Evolutionary conservation across 1,284 basidiomycete species (phyloP).

Genomic region (Somion occarium): DNA sequence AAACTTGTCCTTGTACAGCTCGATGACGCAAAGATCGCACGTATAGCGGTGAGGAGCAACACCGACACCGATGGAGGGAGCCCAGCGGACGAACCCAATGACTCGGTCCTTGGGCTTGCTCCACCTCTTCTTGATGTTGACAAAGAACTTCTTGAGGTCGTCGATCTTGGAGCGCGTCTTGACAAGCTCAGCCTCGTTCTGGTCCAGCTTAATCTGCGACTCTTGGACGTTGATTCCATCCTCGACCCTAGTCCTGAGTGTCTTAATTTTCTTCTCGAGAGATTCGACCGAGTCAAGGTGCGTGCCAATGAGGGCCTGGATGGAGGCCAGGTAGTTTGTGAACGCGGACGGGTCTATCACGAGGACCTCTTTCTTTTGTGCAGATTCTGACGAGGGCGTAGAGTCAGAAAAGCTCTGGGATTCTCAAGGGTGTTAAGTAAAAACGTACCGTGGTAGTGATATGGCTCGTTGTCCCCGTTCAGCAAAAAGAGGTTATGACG

Average conservation of each 20-base stretch:
- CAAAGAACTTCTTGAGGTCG: constrained; percentile 19
- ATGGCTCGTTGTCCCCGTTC: constrained; percentile 18
- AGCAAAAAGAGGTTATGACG: constrained; percentile 21
- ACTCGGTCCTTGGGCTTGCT: constrained; percentile 20
- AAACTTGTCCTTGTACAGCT: constrained; percentile 28
- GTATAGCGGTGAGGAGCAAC: constrained; percentile 24
- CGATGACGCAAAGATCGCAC: constrained; percentile 26
- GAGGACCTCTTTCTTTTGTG: constrained; percentile 33
- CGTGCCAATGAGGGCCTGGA: constrained; percentile 28
- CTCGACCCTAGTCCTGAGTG: constrained; percentile 9
- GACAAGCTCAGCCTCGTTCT: constrained; percentile 13
- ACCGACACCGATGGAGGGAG: constrained; percentile 20
- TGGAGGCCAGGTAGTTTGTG: constrained; percentile 26
- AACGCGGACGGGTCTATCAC: constrained; percentile 32
- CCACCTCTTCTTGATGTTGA: constrained; percentile 22
- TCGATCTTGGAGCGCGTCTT: constrained; percentile 15
- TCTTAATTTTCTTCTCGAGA: constrained; percentile 17
- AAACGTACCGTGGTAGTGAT: constrained; percentile 20
- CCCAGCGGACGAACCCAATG: constrained; percentile 27
- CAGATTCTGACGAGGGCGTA: constrained; percentile 18
- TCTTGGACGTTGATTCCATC: constrained; percentile 10
- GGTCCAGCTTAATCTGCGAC: constrained; percentile 15
- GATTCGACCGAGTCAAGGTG: constrained; percentile 16
- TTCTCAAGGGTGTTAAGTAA: constrained; percentile 17
- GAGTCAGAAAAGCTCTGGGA: too few species aligned